A percentile compares a stretch with the other conserved stretches of the same genome.
Conservation (phyloP, 2,329 filamentous ascomycete species). For the Geosmithia flava region DNA sequence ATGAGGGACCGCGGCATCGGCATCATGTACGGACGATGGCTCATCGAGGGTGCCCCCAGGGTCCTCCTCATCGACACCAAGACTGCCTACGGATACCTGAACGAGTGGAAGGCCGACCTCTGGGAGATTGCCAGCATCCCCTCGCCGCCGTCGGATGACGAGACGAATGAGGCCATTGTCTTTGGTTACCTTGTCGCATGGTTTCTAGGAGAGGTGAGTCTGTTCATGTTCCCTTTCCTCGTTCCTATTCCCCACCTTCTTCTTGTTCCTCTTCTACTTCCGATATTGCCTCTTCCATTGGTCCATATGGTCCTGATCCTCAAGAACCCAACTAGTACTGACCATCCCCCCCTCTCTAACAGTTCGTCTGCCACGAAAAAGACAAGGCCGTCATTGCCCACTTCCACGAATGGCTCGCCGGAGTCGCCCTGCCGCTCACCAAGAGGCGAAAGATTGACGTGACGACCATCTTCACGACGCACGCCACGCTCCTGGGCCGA, state of each 20-base stretch:
- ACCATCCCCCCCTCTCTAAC: too few relatives aligned
- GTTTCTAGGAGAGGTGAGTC: conserved; percentile 87
- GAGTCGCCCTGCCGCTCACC: conserved; percentile 80
- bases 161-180: conserved; percentile 95
- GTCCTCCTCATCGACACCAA: conserved; percentile 93
- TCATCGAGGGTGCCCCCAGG: conserved; percentile 90
- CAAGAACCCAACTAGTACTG: too few relatives aligned
- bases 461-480: conserved; percentile 97
- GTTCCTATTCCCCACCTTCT: too few relatives aligned
- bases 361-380: conserved; percentile 93
- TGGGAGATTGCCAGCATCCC: conserved; percentile 92
- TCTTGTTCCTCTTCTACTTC: too few relatives aligned
- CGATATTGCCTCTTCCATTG: too few relatives aligned
- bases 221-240: too few relatives aligned
- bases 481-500: conserved; percentile 86
- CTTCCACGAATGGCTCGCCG: conserved; percentile 97
- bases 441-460: conserved; percentile 93
- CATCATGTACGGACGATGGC: conserved; percentile 88
- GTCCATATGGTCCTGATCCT: too few relatives aligned
- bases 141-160: conserved; percentile 80
- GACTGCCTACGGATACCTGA: conserved; percentile 77
- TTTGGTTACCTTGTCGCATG: conserved; percentile 96
- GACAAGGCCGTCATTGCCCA: conserved; percentile 88
- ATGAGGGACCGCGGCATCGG: conserved; percentile 89
- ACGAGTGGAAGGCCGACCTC: conserved; percentile 95